Evolutionary conservation across 1,139 yeast genomes (phyloP).

Genomic region (Kodamaea fungicola): DNA sequence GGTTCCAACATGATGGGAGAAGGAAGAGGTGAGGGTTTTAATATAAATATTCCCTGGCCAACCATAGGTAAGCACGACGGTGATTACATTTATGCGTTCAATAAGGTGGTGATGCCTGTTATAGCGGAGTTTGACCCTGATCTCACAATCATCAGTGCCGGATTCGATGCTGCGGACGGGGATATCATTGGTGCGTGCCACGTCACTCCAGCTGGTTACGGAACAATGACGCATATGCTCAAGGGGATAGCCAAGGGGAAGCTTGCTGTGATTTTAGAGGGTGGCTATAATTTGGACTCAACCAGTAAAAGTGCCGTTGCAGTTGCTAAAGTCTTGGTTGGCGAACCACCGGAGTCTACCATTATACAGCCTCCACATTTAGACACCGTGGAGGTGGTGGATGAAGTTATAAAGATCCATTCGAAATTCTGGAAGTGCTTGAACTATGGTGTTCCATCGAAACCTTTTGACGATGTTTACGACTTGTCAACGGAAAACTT

Average conservation of each 20-base stretch:
- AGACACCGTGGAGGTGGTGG: conserved; percentile 82
- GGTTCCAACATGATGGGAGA: conserved; percentile 79
- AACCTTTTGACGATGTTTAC: conserved; percentile 39
- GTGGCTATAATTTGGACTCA: conserved; percentile 92
- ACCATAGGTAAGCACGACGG: conserved; percentile 93
- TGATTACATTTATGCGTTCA: conserved; percentile 91
- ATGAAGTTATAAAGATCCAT: conserved; percentile 76
- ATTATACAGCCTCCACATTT: conserved; percentile 59
- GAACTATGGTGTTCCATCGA: conserved; percentile 57
- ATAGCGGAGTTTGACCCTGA: conserved; percentile 91
- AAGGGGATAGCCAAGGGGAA: conserved; percentile 87
- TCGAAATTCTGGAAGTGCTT: conserved; percentile 86
- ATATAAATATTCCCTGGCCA: conserved; percentile 93
- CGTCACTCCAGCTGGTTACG: conserved; percentile 93
- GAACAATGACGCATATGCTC: conserved; percentile 91
- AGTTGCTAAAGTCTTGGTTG: conserved; percentile 85
- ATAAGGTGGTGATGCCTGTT: conserved; percentile 83
- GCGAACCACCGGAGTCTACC: conserved; percentile 90
- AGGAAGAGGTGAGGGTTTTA: conserved; percentile 81
- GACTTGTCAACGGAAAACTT: conserved; percentile 29
- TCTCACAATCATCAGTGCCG: conserved; percentile 86
- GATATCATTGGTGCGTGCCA: conserved; percentile 98
- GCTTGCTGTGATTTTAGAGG: conserved; percentile 86
- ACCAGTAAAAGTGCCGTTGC: conserved; percentile 89
- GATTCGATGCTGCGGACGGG: conserved; percentile 98